Percentiles rank a stretch among this genome's conserved stretches.
Evolutionary conservation across 768 basidiomycete genomes (phyloP).

Genomic region (Hirschioporus abietinus): DNA sequence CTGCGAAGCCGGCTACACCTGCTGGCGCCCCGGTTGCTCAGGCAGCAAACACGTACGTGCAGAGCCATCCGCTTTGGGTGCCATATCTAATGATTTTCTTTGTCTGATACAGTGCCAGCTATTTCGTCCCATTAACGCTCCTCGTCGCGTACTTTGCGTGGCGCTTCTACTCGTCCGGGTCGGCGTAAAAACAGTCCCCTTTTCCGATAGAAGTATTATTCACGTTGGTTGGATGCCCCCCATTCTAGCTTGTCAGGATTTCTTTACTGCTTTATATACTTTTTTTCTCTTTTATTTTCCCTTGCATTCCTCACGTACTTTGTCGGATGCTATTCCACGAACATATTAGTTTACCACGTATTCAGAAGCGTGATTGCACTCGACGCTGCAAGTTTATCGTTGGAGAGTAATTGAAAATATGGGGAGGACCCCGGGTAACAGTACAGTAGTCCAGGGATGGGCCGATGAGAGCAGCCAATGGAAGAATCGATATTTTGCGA

Average conservation of each 20-base stretch:
- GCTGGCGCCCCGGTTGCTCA: not conserved
- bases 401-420: not conserved
- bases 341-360: not conserved
- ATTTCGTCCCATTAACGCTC: constrained; percentile 75
- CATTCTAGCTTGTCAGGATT: not conserved
- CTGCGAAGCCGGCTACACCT: constrained; percentile 36
- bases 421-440: not conserved
- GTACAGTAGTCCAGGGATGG: not conserved
- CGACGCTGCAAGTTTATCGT: not conserved
- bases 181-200: constrained; percentile 28
- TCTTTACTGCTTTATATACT: not conserved
- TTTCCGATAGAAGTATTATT: not conserved
- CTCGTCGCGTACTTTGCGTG: constrained; percentile 86
- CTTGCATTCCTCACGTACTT: not conserved
- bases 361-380: not conserved
- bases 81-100: constrained; percentile 7
- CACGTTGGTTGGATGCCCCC: not conserved
- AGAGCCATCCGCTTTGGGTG: not conserved
- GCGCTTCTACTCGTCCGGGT: constrained; percentile 58
- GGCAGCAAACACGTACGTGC: constrained; percentile 5
- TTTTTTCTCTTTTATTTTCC: not conserved
- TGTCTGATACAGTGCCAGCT: constrained; percentile 53
- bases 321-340: not conserved
- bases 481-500: not conserved
- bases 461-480: not conserved